These are phyloP conservation scores for Cadophora malorum DNA, from an alignment of 2,329 filamentous ascomycete species.

Conservation along the genomic window DNA sequence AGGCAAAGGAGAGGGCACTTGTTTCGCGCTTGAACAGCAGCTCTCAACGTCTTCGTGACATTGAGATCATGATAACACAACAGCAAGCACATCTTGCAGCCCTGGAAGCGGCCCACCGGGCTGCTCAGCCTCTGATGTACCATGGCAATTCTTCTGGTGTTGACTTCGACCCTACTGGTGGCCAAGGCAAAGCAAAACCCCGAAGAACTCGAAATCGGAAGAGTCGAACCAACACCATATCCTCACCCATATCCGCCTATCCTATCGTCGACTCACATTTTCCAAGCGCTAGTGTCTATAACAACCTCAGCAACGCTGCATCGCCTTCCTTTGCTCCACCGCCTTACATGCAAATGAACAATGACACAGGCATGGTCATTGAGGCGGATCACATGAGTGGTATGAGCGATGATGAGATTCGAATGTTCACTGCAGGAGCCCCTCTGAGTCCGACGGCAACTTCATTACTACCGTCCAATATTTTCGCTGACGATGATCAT, in stretches of 20 bases:
- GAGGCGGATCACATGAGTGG: constrained; percentile 46
- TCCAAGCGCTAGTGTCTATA: constrained; percentile 49
- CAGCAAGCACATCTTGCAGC: constrained; percentile 35
- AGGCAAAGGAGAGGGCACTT: constrained; percentile 39
- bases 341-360: constrained; percentile 50
- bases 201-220: constrained; percentile 49
- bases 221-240: constrained; percentile 48
- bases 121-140: constrained; percentile 40
- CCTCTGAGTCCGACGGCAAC: constrained; percentile 81
- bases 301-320: constrained; percentile 49
- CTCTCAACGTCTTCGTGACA: constrained; percentile 36
- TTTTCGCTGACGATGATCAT: constrained; percentile 67
- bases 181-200: constrained; percentile 45
- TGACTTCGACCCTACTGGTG: constrained; percentile 42
- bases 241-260: constrained; percentile 41
- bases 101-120: constrained; percentile 34
- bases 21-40: constrained; percentile 36
- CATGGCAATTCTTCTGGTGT: constrained; percentile 45
- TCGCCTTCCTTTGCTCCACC: constrained; percentile 59
- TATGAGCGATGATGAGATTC: constrained; percentile 68
- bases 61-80: constrained; percentile 36
- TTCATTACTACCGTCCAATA: constrained; percentile 72
- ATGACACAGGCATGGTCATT: constrained; percentile 43
- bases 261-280: constrained; percentile 46
- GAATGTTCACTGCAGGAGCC: constrained; percentile 66